Base-by-base conservation (phyloP, 1,139 yeast species). In the Hemisphaericaspora xylofermentans region DNA sequence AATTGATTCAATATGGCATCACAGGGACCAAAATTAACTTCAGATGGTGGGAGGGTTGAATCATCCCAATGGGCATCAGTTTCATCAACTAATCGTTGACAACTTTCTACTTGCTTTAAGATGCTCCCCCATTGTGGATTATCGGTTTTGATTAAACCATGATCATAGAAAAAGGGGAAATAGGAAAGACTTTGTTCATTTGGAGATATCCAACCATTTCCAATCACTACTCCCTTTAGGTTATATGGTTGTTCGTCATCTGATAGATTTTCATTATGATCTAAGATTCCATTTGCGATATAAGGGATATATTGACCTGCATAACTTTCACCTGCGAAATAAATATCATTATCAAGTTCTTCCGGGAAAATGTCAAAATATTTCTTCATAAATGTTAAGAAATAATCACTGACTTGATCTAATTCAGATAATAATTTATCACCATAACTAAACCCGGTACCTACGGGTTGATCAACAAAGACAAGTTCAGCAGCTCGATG, bases 161-260 rank as follows among this genome's bases (percentile, higher is more conserved):
- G 73, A 15, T 81, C 74, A 33, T 81, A 52, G 2, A 87, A 74
- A 60, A 75, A 91, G 1, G 95, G 96, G 29, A 88, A 63, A 54
- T 86, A 89, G 13, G 96, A 80, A 45, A 88, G 69, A 43, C 94
- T 83, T 63, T 93, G 98, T 40, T 78, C 76, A 47, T 81, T 78
- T 1, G 98, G 97, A 31, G 89, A 91, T n/a, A 93, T 80, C 96
- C 96, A 93, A 1, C 97, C 98, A 63, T 93, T 93, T 9, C 98
- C 98, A 44, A 93, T 84, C 49, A 89, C 52, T n/a, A 88, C 57
- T 0, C 91, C 93, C 46, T 76, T 71, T 43, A 91, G 58, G 43
- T 82, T 69, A 47, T 77, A 65, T 1, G 51, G 47, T 12, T 49
- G 46, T 15, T 58, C 51, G 1, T 50, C 52, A 2, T 43, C 46